Base-by-base conservation (phyloP, 1,284 basidiomycete genomes). In the Trichosporon sp. region DNA sequence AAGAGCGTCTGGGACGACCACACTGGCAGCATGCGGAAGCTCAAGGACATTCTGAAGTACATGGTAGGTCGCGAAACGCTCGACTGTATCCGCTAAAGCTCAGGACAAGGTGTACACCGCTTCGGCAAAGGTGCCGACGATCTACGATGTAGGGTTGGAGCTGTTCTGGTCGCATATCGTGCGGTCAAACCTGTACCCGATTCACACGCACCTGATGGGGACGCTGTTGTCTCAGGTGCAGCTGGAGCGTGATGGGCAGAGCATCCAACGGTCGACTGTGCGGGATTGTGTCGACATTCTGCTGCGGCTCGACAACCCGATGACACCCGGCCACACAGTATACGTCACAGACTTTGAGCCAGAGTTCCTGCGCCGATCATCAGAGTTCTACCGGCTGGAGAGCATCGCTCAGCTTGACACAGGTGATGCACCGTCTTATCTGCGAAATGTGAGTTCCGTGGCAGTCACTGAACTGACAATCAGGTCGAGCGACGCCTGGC, bases 1-100 rank as follows among this genome's bases (percentile, higher is more conserved):
- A 86, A 87, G 73, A 85, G 86, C 54, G 89, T 95, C 1, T 99
- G 96, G 95, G 91, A 95, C 66, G 94, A 98, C 76, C 95, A 99
- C 79, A 88, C 85, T 6, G 87, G 88, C 13, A 93, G 89, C 78
- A 92, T 98, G 90, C 84, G 85, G 49, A 93, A 95, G 77, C 80
- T 99, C 64, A 87, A 89, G 37, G 93, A 95, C 75, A 87, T 99
- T 34, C 83, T 99, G 70, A 92, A 91, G 75, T 99, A 99, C 78
- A 95, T 99, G 90, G 95, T 95, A 71, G 71, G 86, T 75, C 14
- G 13, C n/a, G 4, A 11, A 13, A 23, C 25, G 56, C 14, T 21
- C n/a, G n/a, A n/a, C n/a, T n/a, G n/a, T 1, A 16, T 21, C 13
- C 9, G 27, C 25, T 52, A 34, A 34, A 33, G n/a, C n/a, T n/a